Conservation (phyloP, 2,329 filamentous ascomycete species). For the Neobulgaria alba region DNA sequence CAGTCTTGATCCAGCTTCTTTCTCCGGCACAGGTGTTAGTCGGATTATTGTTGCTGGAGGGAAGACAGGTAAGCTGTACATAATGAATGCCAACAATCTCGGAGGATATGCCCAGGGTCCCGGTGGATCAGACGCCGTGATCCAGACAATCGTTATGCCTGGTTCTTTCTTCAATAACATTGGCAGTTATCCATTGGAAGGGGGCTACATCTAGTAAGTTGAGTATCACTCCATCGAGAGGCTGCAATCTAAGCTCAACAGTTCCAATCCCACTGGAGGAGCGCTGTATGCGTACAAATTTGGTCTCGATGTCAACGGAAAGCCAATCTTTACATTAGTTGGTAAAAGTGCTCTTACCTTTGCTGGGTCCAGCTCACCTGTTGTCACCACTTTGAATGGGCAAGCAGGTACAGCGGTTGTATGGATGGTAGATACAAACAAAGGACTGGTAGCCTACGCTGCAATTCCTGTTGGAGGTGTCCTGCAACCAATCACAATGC, state of each 20-base stretch:
- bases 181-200: constrained; percentile 32
- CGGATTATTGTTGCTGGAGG: constrained; percentile 26
- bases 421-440: constrained; percentile 29
- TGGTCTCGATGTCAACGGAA: constrained; percentile 10
- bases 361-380: constrained; percentile 28
- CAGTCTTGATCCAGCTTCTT: constrained; percentile 9
- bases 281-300: constrained; percentile 27
- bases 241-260: too few relatives aligned
- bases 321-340: constrained; percentile 25
- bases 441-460: constrained; percentile 28
- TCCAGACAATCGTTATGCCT: constrained; percentile 24
- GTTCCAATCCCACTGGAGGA: constrained; percentile 13
- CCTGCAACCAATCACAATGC: constrained; percentile 24
- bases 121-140: constrained; percentile 26
- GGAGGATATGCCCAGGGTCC: constrained; percentile 30
- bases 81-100: constrained; percentile 30
- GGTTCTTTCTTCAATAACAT: constrained; percentile 10
- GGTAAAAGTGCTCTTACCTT: constrained; percentile 23
- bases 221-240: too few relatives aligned
- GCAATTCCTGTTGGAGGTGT: constrained; percentile 28
- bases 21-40: constrained; percentile 16
- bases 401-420: constrained; percentile 27
- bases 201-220: constrained; percentile 32
- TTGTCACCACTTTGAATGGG: constrained; percentile 28
- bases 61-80: constrained; percentile 28